A percentile compares a stretch with the other conserved stretches of the same genome.
phyloP scores from a whole-genome alignment of 1,139 yeast species.

The Nakaseomyces uthaithaninus region DNA sequence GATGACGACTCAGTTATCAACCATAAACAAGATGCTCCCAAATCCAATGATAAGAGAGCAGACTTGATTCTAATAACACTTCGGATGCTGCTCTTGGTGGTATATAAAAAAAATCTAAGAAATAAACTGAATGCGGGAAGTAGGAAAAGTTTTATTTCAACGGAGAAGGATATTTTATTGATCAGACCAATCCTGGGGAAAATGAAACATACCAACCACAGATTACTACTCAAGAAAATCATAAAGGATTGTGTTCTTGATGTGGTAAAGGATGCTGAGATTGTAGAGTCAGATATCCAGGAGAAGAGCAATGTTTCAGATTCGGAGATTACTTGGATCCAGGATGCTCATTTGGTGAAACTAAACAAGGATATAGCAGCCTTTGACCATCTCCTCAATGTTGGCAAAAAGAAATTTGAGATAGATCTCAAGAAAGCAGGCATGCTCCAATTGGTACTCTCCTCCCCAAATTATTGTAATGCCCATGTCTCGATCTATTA shows the following conservation, averaged over 20 bases:
- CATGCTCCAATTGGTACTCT: conserved; percentile 16
- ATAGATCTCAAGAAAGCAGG: conserved; percentile 15
- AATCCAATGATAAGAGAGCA: conserved; percentile 32
- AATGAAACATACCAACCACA: conserved; percentile 29
- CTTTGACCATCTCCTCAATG: conserved; percentile 20
- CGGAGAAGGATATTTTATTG: conserved; percentile 21
- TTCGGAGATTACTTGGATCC: background rate
- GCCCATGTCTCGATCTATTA: conserved; percentile 24
- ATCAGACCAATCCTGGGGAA: conserved; percentile 30
- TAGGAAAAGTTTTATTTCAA: conserved; percentile 8
- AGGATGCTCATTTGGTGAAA: conserved; percentile 20
- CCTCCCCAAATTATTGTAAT: conserved; percentile 30
- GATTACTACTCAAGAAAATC: conserved; percentile 24
- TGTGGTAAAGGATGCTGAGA: conserved; percentile 13
- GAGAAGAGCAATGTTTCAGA: conserved; percentile 9
- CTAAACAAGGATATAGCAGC: conserved; percentile 23
- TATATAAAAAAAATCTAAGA: conserved; percentile 40
- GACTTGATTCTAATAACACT: conserved; percentile 38
- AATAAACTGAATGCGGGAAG: conserved; percentile 17
- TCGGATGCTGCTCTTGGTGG: conserved; percentile 37
- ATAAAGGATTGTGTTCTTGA: conserved; percentile 25
- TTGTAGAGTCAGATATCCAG: background rate
- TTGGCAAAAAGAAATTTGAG: conserved; percentile 21
- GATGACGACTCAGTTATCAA: conserved; percentile 38
- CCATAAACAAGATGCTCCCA: conserved; percentile 33